These are phyloP conservation scores for Silene coronaria DNA, from an alignment of 179 eudicot species.

Conservation along the genomic window DNA sequence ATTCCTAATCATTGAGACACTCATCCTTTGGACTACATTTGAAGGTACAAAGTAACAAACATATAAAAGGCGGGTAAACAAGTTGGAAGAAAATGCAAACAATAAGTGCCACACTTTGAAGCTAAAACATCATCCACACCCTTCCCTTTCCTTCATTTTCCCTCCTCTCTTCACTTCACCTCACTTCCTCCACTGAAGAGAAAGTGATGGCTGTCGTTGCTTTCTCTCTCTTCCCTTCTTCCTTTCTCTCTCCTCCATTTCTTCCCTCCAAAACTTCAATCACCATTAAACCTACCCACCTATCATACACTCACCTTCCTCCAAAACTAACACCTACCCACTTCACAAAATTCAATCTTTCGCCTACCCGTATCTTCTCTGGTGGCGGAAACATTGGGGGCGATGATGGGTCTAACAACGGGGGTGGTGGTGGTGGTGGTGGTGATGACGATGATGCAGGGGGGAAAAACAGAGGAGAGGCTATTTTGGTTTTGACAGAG, in stretches of 20 bases:
- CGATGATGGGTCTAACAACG: slow-evolving; percentile 7
- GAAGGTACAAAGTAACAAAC: too few species aligned
- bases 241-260: slow-evolving; percentile 1
- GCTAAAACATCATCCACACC: slow-evolving; percentile 12
- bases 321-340: slow-evolving; percentile 15
- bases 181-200: neutral
- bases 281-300: slow-evolving; percentile 14
- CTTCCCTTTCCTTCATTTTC: neutral
- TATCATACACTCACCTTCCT: neutral
- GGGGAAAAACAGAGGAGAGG: slow-evolving; percentile 44
- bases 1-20: too few species aligned
- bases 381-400: slow-evolving; percentile 27
- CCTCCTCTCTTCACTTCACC: neutral
- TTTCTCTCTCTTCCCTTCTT: slow-evolving; percentile 16
- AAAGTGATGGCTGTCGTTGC: slow-evolving; percentile 27
- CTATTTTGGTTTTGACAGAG: slow-evolving; percentile 40
- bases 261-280: neutral
- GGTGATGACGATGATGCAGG: slow-evolving; percentile 29
- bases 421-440: slow-evolving; percentile 21
- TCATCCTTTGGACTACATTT: too few species aligned
- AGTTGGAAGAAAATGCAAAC: neutral
- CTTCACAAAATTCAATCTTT: slow-evolving; percentile 3
- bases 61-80: too few species aligned
- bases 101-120: slow-evolving; percentile 17
- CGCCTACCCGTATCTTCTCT: slow-evolving; percentile 14